phyloP scores from a whole-genome alignment of 148 eudicot genomes.

The Chenopodium suecicum region DNA sequence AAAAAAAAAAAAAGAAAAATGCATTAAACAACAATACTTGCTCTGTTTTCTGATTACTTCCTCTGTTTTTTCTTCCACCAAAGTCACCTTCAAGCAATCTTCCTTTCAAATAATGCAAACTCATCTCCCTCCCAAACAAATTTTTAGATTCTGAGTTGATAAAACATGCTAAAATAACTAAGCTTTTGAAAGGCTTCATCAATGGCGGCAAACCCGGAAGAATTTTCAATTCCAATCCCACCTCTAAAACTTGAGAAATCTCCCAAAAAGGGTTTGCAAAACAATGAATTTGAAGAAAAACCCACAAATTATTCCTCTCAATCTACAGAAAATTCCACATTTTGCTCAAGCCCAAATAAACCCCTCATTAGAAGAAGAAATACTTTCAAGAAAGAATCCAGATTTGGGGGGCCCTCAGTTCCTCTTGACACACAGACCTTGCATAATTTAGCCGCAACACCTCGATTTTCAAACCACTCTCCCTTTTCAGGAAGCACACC shows the following conservation, averaged over 20 bases:
- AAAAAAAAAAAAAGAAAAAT: too few species aligned
- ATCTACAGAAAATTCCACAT: slow-evolving; percentile 45
- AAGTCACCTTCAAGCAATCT: not conserved
- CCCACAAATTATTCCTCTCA: slow-evolving; percentile 5
- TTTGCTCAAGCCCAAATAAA: slow-evolving; percentile 37
- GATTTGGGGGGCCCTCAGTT: slow-evolving; percentile 74
- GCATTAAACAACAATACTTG: not conserved
- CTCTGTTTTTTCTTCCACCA: not conserved
- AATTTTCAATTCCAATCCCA: slow-evolving; percentile 27
- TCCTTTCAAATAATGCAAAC: not conserved
- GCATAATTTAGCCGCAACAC: slow-evolving; percentile 16
- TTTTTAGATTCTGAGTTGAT: too few species aligned
- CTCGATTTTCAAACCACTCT: not conserved
- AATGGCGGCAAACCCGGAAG: slow-evolving; percentile 25
- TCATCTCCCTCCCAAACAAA: not conserved
- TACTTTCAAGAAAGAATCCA: slow-evolving; percentile 39
- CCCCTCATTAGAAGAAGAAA: slow-evolving; percentile 46
- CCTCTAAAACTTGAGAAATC: not conserved
- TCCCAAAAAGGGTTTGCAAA: slow-evolving; percentile 1
- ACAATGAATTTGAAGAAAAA: slow-evolving; percentile 6
- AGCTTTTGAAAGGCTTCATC: not conserved
- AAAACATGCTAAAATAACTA: not conserved
- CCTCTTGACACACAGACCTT: slow-evolving; percentile 30
- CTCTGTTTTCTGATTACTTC: not conserved
- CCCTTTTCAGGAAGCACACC: slow-evolving; percentile 28